These are phyloP conservation scores for Apostasia shenzhenica DNA, from an alignment of 106 monocot species.

Conservation along the genomic window DNA sequence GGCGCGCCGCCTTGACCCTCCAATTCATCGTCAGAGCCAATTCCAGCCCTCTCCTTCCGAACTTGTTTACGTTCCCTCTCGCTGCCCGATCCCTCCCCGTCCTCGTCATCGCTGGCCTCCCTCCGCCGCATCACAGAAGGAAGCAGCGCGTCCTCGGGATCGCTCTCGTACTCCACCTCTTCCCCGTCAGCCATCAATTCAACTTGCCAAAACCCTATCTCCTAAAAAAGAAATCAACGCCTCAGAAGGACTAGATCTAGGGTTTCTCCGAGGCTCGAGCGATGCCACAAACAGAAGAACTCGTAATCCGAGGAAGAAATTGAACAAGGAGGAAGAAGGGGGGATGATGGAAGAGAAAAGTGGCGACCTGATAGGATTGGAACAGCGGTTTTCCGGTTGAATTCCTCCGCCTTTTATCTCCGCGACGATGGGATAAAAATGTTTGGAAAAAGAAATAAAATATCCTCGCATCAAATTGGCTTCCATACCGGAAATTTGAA, in stretches of 20 bases:
- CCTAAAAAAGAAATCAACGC: too few species aligned
- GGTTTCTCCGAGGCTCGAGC: background rate
- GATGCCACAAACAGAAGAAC: too few species aligned
- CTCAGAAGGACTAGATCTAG: background rate
- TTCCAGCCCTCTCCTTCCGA: constrained; percentile 18
- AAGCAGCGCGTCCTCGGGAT: constrained; percentile 69
- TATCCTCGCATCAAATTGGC: too few species aligned
- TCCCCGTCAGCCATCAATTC: constrained; percentile 15
- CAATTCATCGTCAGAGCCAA: constrained; percentile 55
- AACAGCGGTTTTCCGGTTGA: too few species aligned
- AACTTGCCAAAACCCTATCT: background rate
- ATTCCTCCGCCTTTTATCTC: too few species aligned
- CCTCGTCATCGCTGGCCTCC: constrained; percentile 82
- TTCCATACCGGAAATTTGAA: too few species aligned
- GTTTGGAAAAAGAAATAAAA: too few species aligned
- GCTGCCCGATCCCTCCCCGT: constrained; percentile 22
- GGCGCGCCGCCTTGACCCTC: constrained; percentile 55
- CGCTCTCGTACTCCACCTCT: constrained; percentile 76
- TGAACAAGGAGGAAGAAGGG: too few species aligned
- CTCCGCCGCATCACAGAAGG: constrained; percentile 60
- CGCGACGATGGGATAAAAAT: too few species aligned
- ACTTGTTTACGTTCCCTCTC: constrained; percentile 9
- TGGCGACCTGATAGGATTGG: too few species aligned
- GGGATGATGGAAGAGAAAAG: too few species aligned
- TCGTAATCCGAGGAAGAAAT: too few species aligned